Conservation (phyloP, 768 basidiomycete species). For the Termitomyces sp. region DNA sequence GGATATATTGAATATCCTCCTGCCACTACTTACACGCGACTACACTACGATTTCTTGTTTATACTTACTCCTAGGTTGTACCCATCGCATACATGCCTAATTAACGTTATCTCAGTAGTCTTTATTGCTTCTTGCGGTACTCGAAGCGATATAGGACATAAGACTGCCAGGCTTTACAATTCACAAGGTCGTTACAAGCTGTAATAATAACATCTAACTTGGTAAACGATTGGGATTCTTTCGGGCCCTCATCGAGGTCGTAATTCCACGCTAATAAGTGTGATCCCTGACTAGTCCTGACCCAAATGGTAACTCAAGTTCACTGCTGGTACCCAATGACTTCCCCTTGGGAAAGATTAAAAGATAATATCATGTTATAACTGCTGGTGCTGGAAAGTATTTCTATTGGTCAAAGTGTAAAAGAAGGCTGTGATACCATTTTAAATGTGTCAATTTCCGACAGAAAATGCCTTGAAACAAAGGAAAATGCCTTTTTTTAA, state of each 20-base stretch:
- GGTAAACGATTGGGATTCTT: background rate
- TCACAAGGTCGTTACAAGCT: conserved; percentile 7
- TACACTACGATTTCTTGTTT: background rate
- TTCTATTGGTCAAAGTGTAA: too few relatives aligned
- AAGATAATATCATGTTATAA: too few relatives aligned
- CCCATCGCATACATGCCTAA: background rate
- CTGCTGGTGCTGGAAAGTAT: too few relatives aligned
- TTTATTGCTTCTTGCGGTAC: background rate
- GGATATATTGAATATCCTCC: background rate
- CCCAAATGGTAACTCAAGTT: conserved; percentile 1
- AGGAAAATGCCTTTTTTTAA: too few relatives aligned
- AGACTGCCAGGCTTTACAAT: background rate
- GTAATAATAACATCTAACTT: background rate
- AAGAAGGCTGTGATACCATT: too few relatives aligned
- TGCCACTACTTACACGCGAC: background rate
- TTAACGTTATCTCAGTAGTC: background rate
- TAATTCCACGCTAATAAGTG: conserved; percentile 2
- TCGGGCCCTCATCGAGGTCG: background rate
- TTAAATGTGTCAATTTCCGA: too few relatives aligned
- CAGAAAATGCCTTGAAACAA: too few relatives aligned
- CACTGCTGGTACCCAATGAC: too few relatives aligned
- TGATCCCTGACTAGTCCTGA: background rate
- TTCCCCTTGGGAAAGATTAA: too few relatives aligned
- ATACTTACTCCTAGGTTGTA: background rate
- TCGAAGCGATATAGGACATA: too few relatives aligned